A percentile compares a stretch with the other conserved stretches of the same genome.
These are phyloP conservation scores for Ciborinia camelliae DNA, from an alignment of 2,329 filamentous ascomycete genomes.

Conservation along the genomic window DNA sequence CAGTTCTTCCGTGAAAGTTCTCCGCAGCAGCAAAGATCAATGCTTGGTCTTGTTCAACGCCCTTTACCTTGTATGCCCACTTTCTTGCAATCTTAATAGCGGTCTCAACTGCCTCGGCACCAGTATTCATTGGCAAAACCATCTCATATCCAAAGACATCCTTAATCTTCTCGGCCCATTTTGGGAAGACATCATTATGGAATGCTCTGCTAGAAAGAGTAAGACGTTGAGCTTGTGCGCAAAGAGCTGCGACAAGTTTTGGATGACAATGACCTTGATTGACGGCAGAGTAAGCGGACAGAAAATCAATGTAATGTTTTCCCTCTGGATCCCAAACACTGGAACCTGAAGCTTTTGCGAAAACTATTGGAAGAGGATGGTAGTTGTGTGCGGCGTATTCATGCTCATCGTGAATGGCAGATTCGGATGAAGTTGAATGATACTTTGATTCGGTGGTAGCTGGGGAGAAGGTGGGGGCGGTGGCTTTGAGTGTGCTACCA, in stretches of 20 bases:
- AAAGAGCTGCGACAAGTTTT: slow-evolving; percentile 85
- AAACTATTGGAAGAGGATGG: slow-evolving; percentile 92
- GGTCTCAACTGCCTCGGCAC: slow-evolving; percentile 93
- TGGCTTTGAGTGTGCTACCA: slow-evolving; percentile 39
- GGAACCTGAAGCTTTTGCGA: slow-evolving; percentile 77
- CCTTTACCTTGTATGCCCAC: slow-evolving; percentile 97
- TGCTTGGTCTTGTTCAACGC: slow-evolving; percentile 79
- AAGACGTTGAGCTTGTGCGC: slow-evolving; percentile 82
- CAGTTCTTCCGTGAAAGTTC: slow-evolving; percentile 95
- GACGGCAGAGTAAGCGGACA: slow-evolving; percentile 95
- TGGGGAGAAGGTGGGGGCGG: slow-evolving; percentile 36
- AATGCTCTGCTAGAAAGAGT: slow-evolving; percentile 94
- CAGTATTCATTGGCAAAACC: slow-evolving; percentile 98
- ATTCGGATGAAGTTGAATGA: slow-evolving; percentile 75
- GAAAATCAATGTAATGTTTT: slow-evolving; percentile 92
- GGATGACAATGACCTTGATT: slow-evolving; percentile 99
- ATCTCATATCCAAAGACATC: slow-evolving; percentile 92
- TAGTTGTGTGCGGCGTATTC: slow-evolving; percentile 96
- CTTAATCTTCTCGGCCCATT: slow-evolving; percentile 90
- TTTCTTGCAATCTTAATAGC: slow-evolving; percentile 94
- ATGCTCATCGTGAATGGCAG: slow-evolving; percentile 77
- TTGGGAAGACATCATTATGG: slow-evolving; percentile 97
- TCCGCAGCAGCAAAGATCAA: slow-evolving; percentile 79
- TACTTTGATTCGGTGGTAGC: slow-evolving; percentile 42
- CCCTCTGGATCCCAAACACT: slow-evolving; percentile 97